Conservation (phyloP, 2,329 filamentous ascomycete genomes). For the Trichoderma atrobrunneum region DNA sequence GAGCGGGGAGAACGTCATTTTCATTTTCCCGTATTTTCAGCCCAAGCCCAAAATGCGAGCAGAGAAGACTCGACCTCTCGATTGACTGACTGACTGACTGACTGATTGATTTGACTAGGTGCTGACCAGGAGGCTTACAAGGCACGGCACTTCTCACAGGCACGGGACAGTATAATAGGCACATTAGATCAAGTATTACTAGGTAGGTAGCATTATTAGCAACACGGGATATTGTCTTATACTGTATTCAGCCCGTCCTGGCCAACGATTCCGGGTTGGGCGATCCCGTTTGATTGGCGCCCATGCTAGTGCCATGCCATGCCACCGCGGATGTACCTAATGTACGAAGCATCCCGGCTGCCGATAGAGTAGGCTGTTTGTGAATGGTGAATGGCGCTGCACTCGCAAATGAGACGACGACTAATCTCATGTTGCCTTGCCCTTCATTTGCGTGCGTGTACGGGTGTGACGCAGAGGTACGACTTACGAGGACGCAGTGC, state of each 20-base stretch:
- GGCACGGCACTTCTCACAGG: background rate
- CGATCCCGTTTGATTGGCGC: constrained; percentile 18
- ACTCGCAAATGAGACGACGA: background rate
- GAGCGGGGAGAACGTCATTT: constrained; percentile 19
- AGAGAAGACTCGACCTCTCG: background rate
- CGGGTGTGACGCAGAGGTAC: background rate
- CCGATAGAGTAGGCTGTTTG: background rate
- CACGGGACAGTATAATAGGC: background rate
- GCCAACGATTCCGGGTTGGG: constrained; percentile 11
- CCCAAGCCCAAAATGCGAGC: background rate
- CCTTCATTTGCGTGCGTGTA: background rate
- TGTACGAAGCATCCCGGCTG: background rate
- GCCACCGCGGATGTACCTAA: background rate
- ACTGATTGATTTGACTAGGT: background rate
- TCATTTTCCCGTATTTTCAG: constrained; percentile 8
- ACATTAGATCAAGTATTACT: background rate
- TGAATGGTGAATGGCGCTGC: background rate
- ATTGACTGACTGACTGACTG: background rate
- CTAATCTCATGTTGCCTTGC: background rate
- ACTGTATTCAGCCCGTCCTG: background rate
- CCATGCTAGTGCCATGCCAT: constrained; percentile 9
- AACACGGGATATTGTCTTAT: background rate
- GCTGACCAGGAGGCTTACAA: background rate
- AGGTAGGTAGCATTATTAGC: background rate
- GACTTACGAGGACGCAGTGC: background rate